Base-by-base conservation (phyloP, 768 basidiomycete species). In the Mycena maculata region DNA sequence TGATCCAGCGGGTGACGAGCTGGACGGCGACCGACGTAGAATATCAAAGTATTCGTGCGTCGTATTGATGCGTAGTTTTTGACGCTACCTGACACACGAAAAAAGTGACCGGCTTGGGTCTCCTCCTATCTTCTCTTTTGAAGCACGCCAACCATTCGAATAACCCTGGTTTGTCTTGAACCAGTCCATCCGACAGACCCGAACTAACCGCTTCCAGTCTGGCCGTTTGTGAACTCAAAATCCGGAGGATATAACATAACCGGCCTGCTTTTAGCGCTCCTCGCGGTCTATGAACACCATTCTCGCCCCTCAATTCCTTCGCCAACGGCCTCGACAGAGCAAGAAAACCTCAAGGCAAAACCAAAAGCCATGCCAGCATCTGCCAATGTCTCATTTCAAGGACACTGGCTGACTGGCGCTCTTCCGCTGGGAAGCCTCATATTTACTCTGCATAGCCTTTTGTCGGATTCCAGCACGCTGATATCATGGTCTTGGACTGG, bases 401-500 rank as follows among this genome's bases (percentile, higher is more conserved):
- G 72, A 44, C 71, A 72, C 39, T 77, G 75, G 59, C 49, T 80
- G n/a, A 63, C 71, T 0, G 73, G 72, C 16, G 86, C 90, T 0
- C 68, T 92, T 15, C 85, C 91, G 0, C 80, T 93, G 11, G 92
- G 92, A 3, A 85, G 87, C 33, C 79, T 92, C 30, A 75, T 95
- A 12, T 95, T 92, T 79, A 85, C 86, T 15, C 73, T 94, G 0
- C 92, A 95, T 71, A 89, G 87, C 49, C 83, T 94, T 45, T 79
- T 94, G 55, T 85, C 89, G 3, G 94, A 96, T 63, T 81, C 91
- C 2, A 90, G 89, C 69, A 93, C 93, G 0, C 84, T 95, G 48
- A 84, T 95, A 63, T 88, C 92, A 22, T 95, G 93, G 92, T 90
- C 92, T 2, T 96, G 94, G 94, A 92, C 93, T 0, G 94, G 94